Evolutionary conservation across 768 basidiomycete species (phyloP).

Genomic region (Boletus pseudo-olivaceus): DNA sequence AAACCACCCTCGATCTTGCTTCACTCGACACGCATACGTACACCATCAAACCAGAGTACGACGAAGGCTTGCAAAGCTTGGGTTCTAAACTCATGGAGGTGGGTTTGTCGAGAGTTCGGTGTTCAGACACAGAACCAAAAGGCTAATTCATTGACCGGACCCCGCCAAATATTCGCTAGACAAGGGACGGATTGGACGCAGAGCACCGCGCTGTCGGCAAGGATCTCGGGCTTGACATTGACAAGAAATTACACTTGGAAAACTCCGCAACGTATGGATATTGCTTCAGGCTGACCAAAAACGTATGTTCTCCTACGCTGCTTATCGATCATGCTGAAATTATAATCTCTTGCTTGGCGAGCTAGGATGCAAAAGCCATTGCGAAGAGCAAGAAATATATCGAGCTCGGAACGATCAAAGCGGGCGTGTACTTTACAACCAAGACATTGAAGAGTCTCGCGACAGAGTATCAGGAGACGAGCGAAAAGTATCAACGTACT

Average conservation of each 20-base stretch:
- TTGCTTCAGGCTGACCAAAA: constrained; percentile 89
- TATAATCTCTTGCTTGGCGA: neutral
- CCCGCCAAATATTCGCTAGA: constrained; percentile 27
- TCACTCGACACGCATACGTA: constrained; percentile 84
- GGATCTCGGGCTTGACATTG: constrained; percentile 76
- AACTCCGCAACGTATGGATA: constrained; percentile 88
- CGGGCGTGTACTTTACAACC: constrained; percentile 88
- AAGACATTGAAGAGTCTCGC: constrained; percentile 65
- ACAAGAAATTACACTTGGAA: constrained; percentile 96
- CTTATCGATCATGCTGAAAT: neutral
- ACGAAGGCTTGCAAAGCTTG: constrained; percentile 66
- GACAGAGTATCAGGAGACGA: constrained; percentile 66
- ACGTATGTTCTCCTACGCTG: constrained; percentile 45
- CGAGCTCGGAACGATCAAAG: constrained; percentile 82
- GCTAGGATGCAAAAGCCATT: constrained; percentile 76
- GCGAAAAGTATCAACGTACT: constrained; percentile 64
- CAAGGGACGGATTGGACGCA: constrained; percentile 75
- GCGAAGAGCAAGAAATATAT: constrained; percentile 64
- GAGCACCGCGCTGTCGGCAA: constrained; percentile 71
- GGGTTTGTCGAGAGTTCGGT: constrained; percentile 1
- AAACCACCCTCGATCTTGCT: constrained; percentile 89
- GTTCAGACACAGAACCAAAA: neutral
- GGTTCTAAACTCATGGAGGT: constrained; percentile 64
- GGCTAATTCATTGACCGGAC: neutral
- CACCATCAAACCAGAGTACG: constrained; percentile 91